Evolutionary conservation across 345 rosid genomes (phyloP), one percentile per base, ranked within the genome.

Genomic region (Sonneratia alba): DNA sequence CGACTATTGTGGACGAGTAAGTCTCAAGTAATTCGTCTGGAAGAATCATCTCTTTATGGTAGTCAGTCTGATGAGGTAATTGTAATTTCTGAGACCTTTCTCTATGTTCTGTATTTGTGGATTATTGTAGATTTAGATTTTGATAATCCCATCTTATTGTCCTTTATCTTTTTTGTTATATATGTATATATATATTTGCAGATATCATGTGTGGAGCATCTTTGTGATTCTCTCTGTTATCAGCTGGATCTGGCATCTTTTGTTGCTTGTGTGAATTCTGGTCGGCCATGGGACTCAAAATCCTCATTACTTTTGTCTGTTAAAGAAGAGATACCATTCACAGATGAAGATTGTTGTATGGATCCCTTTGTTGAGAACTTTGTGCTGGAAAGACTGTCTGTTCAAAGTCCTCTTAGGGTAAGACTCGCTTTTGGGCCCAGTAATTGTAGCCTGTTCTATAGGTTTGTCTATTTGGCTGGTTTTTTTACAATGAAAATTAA

Each of bases 371-470:
- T 93, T 71, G 97, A 91, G 83, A 93, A 91, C 79, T 89, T 89
- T 76, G 92, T 93, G 79, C 76, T 93, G 87, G 98, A 94, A 85
- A 88, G 96, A 73, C 96, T 94, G 76, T 88, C 98, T 79, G 88
- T 81, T 69, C 98, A 94, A 78, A 88, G 96, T 88, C 95, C 98
- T 27, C 87, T 94, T 70, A 90, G 93, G 83, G 97, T 94, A 88
- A 78, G 76, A 68, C 71, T 62, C 40, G 51, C 67, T 55, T 21
- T 22, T 68, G 18, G 36, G 47, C 66, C n/a, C 19, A 18, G 36
- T 27, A 19, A 18, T 16, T 18, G 38, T 40, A 34, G 68, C 43
- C 21, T 53, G 57, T 53, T 53, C 22, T 21, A 10, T 61, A 24
- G 38, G 15, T 62, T 32, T 62, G 11, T 7, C 4, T 62, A 34